phyloP scores from a whole-genome alignment of 108 stramenopile genomes.

The Nitzschia sp. region DNA sequence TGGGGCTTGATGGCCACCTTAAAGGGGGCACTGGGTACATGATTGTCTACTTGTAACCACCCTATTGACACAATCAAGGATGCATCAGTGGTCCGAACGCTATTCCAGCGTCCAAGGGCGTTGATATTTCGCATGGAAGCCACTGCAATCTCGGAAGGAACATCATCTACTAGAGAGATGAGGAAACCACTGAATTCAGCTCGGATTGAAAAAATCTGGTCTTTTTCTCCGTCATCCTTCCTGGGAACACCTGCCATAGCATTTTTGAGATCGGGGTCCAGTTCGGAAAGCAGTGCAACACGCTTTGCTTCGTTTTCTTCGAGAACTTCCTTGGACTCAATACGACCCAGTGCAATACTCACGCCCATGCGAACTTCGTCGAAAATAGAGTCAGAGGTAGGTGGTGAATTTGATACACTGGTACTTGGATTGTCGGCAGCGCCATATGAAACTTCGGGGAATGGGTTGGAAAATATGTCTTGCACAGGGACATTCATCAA shows the following conservation, averaged over 20 bases:
- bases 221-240: constrained; percentile 21
- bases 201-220: constrained; percentile 45
- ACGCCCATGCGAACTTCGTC: constrained; percentile 23
- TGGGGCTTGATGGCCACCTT: constrained; percentile 68
- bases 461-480: constrained; percentile 26
- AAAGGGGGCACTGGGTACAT: constrained; percentile 67
- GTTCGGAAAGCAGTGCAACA: constrained; percentile 35
- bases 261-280: constrained; percentile 5
- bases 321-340: constrained; percentile 28
- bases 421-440: neutral
- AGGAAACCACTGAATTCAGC: constrained; percentile 55
- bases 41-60: constrained; percentile 80
- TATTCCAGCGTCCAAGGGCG: constrained; percentile 58
- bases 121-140: constrained; percentile 53
- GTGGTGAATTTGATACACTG: neutral
- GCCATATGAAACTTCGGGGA: constrained; percentile 33
- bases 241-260: neutral
- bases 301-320: constrained; percentile 40
- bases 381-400: constrained; percentile 7
- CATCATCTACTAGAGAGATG: constrained; percentile 68
- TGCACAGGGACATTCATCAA: constrained; percentile 9
- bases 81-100: constrained; percentile 47
- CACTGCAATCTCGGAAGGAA: constrained; percentile 65
- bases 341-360: constrained; percentile 21
- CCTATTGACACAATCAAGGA: constrained; percentile 48